A percentile compares a stretch with the other conserved stretches of the same genome.
phyloP scores from a whole-genome alignment of 148 eudicot species.

The Amaranthus palmeri region DNA sequence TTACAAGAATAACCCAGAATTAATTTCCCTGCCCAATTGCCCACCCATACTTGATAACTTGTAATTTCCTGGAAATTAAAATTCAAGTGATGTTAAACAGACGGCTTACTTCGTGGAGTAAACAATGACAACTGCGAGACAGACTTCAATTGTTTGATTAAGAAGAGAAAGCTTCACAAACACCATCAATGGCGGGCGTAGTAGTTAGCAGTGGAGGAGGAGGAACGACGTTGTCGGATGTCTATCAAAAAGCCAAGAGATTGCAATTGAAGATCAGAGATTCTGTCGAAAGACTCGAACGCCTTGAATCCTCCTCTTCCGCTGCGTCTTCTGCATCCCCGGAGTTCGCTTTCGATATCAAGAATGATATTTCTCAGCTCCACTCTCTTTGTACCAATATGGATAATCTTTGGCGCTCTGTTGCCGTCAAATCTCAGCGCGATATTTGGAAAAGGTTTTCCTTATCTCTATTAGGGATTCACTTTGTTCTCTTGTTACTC shows the following conservation, averaged over 20 bases:
- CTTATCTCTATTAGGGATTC: not conserved
- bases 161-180: too few species aligned
- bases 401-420: conserved; percentile 84
- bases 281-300: conserved; percentile 70
- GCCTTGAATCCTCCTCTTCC: conserved; percentile 57
- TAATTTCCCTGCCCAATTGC: too few species aligned
- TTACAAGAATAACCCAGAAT: too few species aligned
- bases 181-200: conserved; percentile 10
- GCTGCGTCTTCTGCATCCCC: conserved; percentile 45
- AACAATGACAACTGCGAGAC: too few species aligned
- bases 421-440: conserved; percentile 74
- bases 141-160: too few species aligned
- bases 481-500: not conserved
- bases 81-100: too few species aligned
- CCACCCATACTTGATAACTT: too few species aligned
- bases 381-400: conserved; percentile 66
- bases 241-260: conserved; percentile 60
- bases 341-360: conserved; percentile 54
- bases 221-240: conserved; percentile 64
- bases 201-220: conserved; percentile 33
- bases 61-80: too few species aligned
- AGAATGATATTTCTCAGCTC: conserved; percentile 53
- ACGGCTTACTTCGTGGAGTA: too few species aligned
- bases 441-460: conserved; percentile 85
- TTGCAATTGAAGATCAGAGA: conserved; percentile 56